Evolutionary conservation across 2,329 filamentous ascomycete species (phyloP).

Genomic region (Atkinsonella hypoxylon): DNA sequence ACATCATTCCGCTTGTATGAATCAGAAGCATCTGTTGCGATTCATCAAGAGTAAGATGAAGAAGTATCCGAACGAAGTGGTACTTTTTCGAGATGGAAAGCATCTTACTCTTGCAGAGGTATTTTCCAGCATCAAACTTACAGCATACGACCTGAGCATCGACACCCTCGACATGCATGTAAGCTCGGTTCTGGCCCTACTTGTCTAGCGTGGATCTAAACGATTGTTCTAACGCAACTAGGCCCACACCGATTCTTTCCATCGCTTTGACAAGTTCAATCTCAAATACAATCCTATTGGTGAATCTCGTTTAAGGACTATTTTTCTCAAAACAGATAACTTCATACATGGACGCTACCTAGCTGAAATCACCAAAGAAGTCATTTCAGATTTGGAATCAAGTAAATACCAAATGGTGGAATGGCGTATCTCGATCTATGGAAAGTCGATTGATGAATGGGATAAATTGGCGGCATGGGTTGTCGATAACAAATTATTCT

Average conservation of each 20-base stretch:
- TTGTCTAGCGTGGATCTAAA: background rate
- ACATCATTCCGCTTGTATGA: constrained; percentile 98
- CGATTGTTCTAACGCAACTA: constrained; percentile 18
- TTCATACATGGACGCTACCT: constrained; percentile 92
- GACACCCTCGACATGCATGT: constrained; percentile 98
- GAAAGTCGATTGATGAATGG: constrained; percentile 86
- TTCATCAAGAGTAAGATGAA: constrained; percentile 99
- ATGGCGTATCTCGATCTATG: constrained; percentile 97
- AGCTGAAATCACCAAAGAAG: constrained; percentile 95
- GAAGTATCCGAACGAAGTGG: constrained; percentile 88
- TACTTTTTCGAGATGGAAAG: constrained; percentile 84
- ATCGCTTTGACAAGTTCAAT: constrained; percentile 99
- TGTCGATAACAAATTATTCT: constrained; percentile 94
- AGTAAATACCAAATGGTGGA: constrained; percentile 99
- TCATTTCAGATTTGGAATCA: constrained; percentile 91
- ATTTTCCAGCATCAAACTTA: constrained; percentile 94
- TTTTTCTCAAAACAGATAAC: constrained; percentile 98
- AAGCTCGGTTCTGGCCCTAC: constrained; percentile 20
- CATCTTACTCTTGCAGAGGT: constrained; percentile 85
- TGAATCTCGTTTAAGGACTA: constrained; percentile 90
- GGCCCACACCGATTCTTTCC: constrained; percentile 96
- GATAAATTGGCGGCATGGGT: constrained; percentile 97
- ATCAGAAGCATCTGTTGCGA: constrained; percentile 92
- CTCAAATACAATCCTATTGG: constrained; percentile 97
- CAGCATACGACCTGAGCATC: constrained; percentile 94